Base-by-base conservation (phyloP, 2,329 filamentous ascomycete species). In the Penicillium aurantiogriseum region DNA sequence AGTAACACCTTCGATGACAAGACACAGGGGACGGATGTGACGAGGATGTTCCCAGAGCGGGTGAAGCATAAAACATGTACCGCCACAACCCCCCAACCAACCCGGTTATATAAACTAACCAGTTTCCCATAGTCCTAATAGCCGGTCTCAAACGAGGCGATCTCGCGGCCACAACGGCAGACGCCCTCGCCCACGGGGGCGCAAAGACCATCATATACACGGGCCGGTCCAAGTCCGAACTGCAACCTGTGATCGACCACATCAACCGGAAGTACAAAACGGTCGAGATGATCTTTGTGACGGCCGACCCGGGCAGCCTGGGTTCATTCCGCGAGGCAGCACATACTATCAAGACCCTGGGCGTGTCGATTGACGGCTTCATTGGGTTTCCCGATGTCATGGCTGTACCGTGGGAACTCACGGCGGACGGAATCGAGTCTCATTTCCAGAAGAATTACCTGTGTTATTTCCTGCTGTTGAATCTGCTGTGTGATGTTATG, bases 21-120 rank as follows among this genome's bases (percentile, higher is more conserved):
- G 8, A 73, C 67, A 5, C 70, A 65, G 25, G 73, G 71, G 17
- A 59, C 49, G 2, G 68, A 74, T 17, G 71, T 74, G 23, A 66
- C 68, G 5, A 55, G 63, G 7, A 64, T 61, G 40, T 73, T 73
- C 55, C 58, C 64, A 7, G 62, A 69, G 7, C 45, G 61, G 21
- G 66, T 75, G 21, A 64, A 67, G 45, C 60, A 67, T 17, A 72
- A 67, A 56, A 74, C 68, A 47, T 67, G 73, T 73, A 50, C 47
- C n/a, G 13, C 36, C 29, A 23, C 15, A 17, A 25, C 25, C 40
- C 27, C 39, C 33, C 23, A 35, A 31, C 5, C 1, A n/a, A 13
- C n/a, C 19, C 9, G 23, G 19, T 33, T 27, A 47, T 50, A 42
- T 51, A 25, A 13, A 31, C 46, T 53, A 21, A 53, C 31, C 21